Evolutionary conservation across 257 asterid species (phyloP).

Genomic region (Parsonsia alboflavescens): DNA sequence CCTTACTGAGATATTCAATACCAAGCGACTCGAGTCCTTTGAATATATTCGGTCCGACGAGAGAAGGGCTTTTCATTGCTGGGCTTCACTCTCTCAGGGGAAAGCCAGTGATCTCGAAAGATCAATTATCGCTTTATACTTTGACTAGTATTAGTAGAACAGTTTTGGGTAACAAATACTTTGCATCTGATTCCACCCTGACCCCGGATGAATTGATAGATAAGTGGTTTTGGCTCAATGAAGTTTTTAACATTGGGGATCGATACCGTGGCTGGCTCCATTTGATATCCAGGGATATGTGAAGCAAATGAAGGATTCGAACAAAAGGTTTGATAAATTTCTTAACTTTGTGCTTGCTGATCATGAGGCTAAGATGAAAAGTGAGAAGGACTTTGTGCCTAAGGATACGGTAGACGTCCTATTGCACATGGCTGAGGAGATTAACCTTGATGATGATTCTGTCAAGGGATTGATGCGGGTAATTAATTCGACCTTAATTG

Average conservation of each 20-base stretch:
- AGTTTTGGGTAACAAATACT: conserved; percentile 18
- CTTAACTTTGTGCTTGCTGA: conserved; percentile 22
- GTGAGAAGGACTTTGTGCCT: not conserved
- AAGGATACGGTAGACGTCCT: conserved; percentile 25
- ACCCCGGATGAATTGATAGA: conserved; percentile 28
- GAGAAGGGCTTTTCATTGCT: conserved; percentile 14
- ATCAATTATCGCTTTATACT: conserved; percentile 19
- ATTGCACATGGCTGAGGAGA: conserved; percentile 24
- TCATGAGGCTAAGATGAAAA: conserved; percentile 15
- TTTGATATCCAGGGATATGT: conserved; percentile 42
- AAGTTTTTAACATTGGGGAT: conserved; percentile 40
- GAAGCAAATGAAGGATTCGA: conserved; percentile 34
- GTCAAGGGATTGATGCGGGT: conserved; percentile 26
- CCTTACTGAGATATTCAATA: conserved; percentile 21
- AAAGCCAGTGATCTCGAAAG: conserved; percentile 21
- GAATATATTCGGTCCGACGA: conserved; percentile 35
- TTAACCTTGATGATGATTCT: conserved; percentile 26
- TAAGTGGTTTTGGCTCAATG: conserved; percentile 35
- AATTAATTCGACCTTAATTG: not conserved
- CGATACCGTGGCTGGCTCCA: conserved; percentile 43
- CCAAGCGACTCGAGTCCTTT: conserved; percentile 23
- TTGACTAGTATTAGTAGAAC: conserved; percentile 19
- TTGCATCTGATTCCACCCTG: conserved; percentile 5
- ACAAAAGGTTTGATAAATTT: conserved; percentile 31
- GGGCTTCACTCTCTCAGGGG: conserved; percentile 22